Conservation (phyloP, 2,329 filamentous ascomycete species). For the Achaetomium macrosporum region DNA sequence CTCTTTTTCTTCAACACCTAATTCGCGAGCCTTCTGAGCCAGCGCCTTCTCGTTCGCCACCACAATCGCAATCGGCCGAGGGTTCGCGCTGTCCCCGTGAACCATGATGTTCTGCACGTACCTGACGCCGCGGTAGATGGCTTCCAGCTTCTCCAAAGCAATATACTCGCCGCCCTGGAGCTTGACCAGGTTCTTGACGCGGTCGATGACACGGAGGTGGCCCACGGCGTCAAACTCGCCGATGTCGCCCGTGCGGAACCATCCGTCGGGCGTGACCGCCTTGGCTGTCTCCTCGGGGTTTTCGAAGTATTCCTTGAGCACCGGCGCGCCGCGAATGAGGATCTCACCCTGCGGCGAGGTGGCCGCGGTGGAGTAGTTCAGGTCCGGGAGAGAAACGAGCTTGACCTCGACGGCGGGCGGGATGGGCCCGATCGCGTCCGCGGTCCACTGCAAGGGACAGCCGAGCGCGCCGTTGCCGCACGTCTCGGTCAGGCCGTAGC, state of each 20-base stretch:
- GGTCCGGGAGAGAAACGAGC: constrained; percentile 81
- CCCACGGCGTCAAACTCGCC: constrained; percentile 79
- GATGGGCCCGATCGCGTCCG: constrained; percentile 68
- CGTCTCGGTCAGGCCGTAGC: constrained; percentile 94
- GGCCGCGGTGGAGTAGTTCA: constrained; percentile 73
- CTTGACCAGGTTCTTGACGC: constrained; percentile 98
- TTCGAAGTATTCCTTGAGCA: constrained; percentile 74
- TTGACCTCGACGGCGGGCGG: constrained; percentile 79
- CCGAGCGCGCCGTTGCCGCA: constrained; percentile 76
- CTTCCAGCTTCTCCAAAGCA: constrained; percentile 91
- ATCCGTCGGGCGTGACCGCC: constrained; percentile 74
- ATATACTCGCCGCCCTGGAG: constrained; percentile 94
- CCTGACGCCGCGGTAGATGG: constrained; percentile 75
- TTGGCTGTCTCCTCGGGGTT: constrained; percentile 80
- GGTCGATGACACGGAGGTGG: constrained; percentile 82
- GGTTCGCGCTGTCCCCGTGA: constrained; percentile 68
- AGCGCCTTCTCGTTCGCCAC: constrained; percentile 60
- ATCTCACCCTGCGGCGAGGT: constrained; percentile 87
- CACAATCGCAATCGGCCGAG: constrained; percentile 78
- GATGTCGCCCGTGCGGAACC: constrained; percentile 97
- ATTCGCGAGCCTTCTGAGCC: constrained; percentile 51
- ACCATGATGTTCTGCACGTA: constrained; percentile 83
- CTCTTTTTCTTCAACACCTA: constrained; percentile 59
- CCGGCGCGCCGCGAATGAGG: constrained; percentile 71
- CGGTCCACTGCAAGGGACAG: constrained; percentile 79